Conservation (phyloP, 2,329 filamentous ascomycete genomes). For the Clarireedia hainanense region DNA sequence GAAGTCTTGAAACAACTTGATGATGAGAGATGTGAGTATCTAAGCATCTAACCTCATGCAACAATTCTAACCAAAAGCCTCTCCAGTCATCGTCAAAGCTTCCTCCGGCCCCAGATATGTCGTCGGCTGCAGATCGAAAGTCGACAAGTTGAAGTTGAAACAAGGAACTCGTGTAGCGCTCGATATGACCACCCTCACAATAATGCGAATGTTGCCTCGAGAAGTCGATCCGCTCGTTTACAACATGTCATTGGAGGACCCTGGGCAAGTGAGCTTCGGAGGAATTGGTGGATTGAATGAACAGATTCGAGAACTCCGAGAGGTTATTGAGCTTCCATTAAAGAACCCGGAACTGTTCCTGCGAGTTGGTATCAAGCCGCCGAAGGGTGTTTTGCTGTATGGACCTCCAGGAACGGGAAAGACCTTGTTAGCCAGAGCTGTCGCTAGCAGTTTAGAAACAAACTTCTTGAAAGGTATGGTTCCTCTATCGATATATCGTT, state of each 20-base stretch:
- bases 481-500: background rate
- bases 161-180: conserved; percentile 95
- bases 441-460: conserved; percentile 92
- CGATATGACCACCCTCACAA: conserved; percentile 98
- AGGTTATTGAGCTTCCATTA: conserved; percentile 94
- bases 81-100: conserved; percentile 89
- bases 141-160: conserved; percentile 95
- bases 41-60: background rate
- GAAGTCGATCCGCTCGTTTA: conserved; percentile 98
- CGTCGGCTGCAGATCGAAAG: conserved; percentile 95
- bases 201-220: conserved; percentile 98
- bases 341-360: conserved; percentile 98
- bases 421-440: conserved; percentile 86
- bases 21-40: conserved; percentile 84
- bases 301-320: conserved; percentile 92
- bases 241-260: conserved; percentile 99
- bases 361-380: conserved; percentile 95
- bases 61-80: conserved; percentile 15
- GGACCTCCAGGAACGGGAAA: conserved; percentile 96
- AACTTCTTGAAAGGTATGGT: conserved; percentile 89
- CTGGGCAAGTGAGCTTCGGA: conserved; percentile 93
- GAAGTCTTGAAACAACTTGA: conserved; percentile 98
- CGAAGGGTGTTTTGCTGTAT: conserved; percentile 93
- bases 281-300: conserved; percentile 97
- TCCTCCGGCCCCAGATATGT: conserved; percentile 97